Conservation (phyloP, 768 basidiomycete species). For the Crepidotus variabilis region DNA sequence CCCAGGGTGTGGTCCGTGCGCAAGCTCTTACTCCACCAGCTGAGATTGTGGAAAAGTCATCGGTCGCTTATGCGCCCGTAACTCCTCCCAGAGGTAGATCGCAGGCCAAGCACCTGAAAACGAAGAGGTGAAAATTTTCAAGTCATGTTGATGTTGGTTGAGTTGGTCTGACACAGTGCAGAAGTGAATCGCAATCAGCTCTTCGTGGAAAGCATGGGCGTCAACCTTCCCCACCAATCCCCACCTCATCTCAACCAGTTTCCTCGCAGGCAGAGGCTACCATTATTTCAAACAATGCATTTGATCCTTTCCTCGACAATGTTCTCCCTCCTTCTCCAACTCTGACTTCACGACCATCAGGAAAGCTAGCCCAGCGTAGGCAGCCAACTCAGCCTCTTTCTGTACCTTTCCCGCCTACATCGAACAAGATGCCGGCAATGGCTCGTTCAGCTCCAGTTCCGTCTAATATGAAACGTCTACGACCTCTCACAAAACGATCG, state of each 20-base stretch:
- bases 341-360: conserved; percentile 44
- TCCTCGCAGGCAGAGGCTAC: conserved; percentile 70
- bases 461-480: conserved; percentile 27
- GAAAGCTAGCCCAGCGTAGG: conserved; percentile 59
- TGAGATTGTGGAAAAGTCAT: conserved; percentile 14
- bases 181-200: conserved; percentile 43
- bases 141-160: conserved; percentile 1
- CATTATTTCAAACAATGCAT: conserved; percentile 42
- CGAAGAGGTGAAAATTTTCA: conserved; percentile 15
- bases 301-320: conserved; percentile 39
- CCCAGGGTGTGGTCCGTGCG: conserved; percentile 26
- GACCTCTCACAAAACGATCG: conserved; percentile 27
- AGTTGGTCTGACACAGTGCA: conserved; percentile 16
- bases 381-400: conserved; percentile 45
- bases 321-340: conserved; percentile 31
- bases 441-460: conserved; percentile 52
- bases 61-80: conserved; percentile 25
- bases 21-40: conserved; percentile 21
- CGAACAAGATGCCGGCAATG: conserved; percentile 21
- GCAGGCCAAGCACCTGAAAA: conserved; percentile 24
- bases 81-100: conserved; percentile 25
- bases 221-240: conserved; percentile 59
- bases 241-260: conserved; percentile 17
- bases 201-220: conserved; percentile 46
- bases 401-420: conserved; percentile 33